Conservation (phyloP, 768 basidiomycete species). For the Coprinopsis cinerea region DNA sequence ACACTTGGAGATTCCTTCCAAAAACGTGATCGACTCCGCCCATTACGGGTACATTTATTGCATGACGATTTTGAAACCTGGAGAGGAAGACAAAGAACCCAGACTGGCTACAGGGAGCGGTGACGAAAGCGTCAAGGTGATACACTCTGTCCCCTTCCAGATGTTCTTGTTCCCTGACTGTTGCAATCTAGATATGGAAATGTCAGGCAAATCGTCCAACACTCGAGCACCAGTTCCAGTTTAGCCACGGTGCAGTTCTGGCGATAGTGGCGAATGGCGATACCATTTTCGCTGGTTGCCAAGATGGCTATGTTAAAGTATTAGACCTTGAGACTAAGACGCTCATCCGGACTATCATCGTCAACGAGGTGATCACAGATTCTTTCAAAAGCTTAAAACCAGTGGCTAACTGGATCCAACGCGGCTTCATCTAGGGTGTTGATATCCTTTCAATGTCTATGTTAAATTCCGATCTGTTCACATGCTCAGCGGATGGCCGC, state of each 20-base stretch:
- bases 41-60: conserved; percentile 95
- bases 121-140: conserved; percentile 83
- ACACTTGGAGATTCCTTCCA: conserved; percentile 51
- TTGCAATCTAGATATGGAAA: conserved; percentile 53
- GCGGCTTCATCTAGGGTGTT: conserved; percentile 52
- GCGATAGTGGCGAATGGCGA: conserved; percentile 69
- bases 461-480: conserved; percentile 58
- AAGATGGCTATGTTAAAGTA: conserved; percentile 89
- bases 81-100: conserved; percentile 19
- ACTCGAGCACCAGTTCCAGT: conserved; percentile 55
- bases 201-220: conserved; percentile 28
- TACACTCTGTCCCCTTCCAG: conserved; percentile 1
- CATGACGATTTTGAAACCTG: conserved; percentile 39
- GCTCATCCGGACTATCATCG: conserved; percentile 78
- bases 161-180: neutral
- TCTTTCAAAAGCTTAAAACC: no score
- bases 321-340: conserved; percentile 89
- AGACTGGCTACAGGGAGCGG: conserved; percentile 84
- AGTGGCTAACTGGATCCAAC: no score
- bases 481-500: conserved; percentile 60
- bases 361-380: conserved; percentile 75
- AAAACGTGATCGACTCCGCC: conserved; percentile 79
- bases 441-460: conserved; percentile 82
- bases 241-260: conserved; percentile 76
- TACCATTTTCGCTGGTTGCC: conserved; percentile 88